phyloP scores from a whole-genome alignment of 805 yeast species.

The Candida chauliodis region DNA sequence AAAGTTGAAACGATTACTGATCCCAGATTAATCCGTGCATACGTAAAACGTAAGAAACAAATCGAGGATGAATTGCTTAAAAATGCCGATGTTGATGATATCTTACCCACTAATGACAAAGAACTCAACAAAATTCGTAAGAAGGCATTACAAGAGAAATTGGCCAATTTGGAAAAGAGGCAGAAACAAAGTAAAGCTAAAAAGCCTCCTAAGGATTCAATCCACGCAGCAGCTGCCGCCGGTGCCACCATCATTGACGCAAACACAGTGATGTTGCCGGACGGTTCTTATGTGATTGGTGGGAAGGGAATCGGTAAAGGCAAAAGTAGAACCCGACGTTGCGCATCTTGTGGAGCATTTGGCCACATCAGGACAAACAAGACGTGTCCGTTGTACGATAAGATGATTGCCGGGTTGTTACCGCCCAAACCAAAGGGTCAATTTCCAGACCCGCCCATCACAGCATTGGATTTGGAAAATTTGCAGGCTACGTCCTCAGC shows the following conservation, averaged over 20 bases:
- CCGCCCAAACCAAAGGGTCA: conserved; percentile 10
- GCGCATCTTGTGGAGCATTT: conserved; percentile 92
- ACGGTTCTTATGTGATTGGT: conserved; percentile 44
- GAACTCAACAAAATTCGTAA: conserved; percentile 77
- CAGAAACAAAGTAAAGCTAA: conserved; percentile 33
- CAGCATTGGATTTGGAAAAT: background rate
- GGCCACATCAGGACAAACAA: conserved; percentile 94
- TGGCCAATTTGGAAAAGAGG: conserved; percentile 78
- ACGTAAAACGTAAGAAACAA: conserved; percentile 65
- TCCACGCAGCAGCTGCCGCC: conserved; percentile 40
- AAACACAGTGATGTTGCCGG: conserved; percentile 41
- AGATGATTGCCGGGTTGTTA: conserved; percentile 26
- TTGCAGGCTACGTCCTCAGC: background rate
- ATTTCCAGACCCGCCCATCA: conserved; percentile 2
- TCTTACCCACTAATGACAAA: conserved; percentile 75
- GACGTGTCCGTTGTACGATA: conserved; percentile 78
- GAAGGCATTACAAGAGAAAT: conserved; percentile 73
- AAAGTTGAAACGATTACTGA: conserved; percentile 75
- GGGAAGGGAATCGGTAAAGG: conserved; percentile 76
- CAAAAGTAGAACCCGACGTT: conserved; percentile 71
- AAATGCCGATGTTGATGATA: conserved; percentile 67
- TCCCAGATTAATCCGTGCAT: conserved; percentile 83
- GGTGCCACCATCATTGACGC: conserved; percentile 42
- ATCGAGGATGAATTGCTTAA: conserved; percentile 52
- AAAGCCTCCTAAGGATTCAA: conserved; percentile 30